Conservation (phyloP, 164 flowering plant species). For the Annona squamosa region DNA sequence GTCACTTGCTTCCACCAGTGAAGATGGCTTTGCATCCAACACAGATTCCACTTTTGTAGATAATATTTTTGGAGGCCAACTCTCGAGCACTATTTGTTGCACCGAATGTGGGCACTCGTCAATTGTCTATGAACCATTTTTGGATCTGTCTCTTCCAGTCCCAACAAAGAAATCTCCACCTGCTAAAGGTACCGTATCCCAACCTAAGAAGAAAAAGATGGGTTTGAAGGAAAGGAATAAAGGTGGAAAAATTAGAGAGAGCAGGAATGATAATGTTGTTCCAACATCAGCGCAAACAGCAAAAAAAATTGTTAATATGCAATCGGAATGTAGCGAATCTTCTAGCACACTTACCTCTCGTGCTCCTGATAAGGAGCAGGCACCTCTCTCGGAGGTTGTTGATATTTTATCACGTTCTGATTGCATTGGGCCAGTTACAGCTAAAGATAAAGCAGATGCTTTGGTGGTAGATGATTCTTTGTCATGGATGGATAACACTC, state of each 20-base stretch:
- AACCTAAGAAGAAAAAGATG: conserved; percentile 49
- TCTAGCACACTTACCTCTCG: conserved; percentile 16
- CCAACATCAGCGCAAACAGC: conserved; percentile 13
- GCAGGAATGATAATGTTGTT: conserved; percentile 25
- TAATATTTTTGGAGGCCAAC: conserved; percentile 70
- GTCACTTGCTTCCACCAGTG: conserved; percentile 18
- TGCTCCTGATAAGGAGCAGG: background rate
- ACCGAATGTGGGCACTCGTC: conserved; percentile 80
- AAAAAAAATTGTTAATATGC: conserved; percentile 11
- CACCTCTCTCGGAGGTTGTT: background rate
- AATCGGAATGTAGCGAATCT: conserved; percentile 23
- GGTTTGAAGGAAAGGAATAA: conserved; percentile 39
- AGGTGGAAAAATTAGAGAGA: conserved; percentile 40
- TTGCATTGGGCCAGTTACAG: conserved; percentile 21
- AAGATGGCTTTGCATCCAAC: conserved; percentile 20
- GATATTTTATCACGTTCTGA: conserved; percentile 10
- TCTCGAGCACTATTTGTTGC: conserved; percentile 81
- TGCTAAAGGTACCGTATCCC: conserved; percentile 35
- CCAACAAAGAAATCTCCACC: conserved; percentile 66
- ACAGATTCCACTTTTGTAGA: conserved; percentile 53
- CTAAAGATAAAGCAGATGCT: background rate
- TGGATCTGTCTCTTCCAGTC: conserved; percentile 86
- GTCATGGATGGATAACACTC: conserved; percentile 16
- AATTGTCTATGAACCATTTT: conserved; percentile 74
- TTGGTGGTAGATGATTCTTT: conserved; percentile 10